Evolutionary conservation across 2,329 filamentous ascomycete genomes (phyloP).

Genomic region (Chalaropsis thielavioides): DNA sequence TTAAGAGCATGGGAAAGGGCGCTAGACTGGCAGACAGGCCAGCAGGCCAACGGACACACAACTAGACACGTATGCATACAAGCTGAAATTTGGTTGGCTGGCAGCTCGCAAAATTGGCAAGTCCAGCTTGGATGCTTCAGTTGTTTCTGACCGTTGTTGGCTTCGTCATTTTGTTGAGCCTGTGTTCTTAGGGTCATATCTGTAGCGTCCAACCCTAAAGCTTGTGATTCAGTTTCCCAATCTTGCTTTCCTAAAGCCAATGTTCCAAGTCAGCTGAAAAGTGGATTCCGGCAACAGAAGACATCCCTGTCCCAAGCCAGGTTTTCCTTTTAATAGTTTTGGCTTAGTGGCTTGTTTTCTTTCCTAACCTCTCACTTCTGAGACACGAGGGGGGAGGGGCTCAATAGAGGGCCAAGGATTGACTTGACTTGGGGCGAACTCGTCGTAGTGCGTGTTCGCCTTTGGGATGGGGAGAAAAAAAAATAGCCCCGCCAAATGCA

Average conservation of each 20-base stretch:
- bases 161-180: too few species aligned
- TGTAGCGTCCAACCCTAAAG: neutral
- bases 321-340: neutral
- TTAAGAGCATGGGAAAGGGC: neutral
- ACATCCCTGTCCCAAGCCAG: neutral
- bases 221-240: neutral
- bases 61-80: neutral
- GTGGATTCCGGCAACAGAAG: neutral
- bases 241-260: neutral
- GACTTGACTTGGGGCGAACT: too few species aligned
- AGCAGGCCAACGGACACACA: neutral
- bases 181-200: neutral
- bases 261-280: slow-evolving; percentile 3
- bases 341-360: too few species aligned
- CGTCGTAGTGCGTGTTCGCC: too few species aligned
- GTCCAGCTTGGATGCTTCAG: too few species aligned
- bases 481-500: too few species aligned
- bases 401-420: too few species aligned
- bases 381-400: too few species aligned
- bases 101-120: too few species aligned
- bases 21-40: neutral
- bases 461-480: too few species aligned
- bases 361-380: too few species aligned
- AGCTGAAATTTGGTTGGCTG: neutral
- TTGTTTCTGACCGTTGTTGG: too few species aligned